These are phyloP conservation scores for Exophiala aquamarina DNA, from an alignment of 2,329 filamentous ascomycete species.

Conservation along the genomic window DNA sequence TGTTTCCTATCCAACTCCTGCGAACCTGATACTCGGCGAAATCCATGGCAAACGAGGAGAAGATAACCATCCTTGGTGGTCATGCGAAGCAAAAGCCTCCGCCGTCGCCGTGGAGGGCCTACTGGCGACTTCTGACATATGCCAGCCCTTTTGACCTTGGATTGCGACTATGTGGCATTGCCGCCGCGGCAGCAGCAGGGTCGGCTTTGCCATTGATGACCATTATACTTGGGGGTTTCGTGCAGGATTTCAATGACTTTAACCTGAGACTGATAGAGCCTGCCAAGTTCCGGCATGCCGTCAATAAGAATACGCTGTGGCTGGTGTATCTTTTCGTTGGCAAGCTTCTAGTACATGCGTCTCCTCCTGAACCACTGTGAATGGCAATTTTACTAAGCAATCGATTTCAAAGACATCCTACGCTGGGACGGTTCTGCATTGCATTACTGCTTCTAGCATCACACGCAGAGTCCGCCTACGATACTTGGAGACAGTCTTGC, in stretches of 20 bases:
- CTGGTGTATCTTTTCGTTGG: slow-evolving; percentile 70
- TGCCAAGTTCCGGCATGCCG: slow-evolving; percentile 38
- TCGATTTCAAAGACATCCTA: too few relatives aligned
- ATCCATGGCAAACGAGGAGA: too few relatives aligned
- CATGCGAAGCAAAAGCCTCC: too few relatives aligned
- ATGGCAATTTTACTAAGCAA: too few relatives aligned
- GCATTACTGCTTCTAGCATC: slow-evolving; percentile 53
- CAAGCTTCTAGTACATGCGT: too few relatives aligned
- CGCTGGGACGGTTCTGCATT: too few relatives aligned
- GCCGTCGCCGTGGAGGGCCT: too few relatives aligned
- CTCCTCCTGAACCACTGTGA: too few relatives aligned
- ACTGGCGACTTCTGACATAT: slow-evolving; percentile 3
- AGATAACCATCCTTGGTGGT: too few relatives aligned
- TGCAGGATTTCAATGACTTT: slow-evolving; percentile 48
- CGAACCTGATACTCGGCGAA: too few relatives aligned
- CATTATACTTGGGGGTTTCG: slow-evolving; percentile 53
- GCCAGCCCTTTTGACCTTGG: background rate
- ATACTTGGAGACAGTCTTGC: slow-evolving; percentile 18
- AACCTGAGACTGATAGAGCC: slow-evolving; percentile 33
- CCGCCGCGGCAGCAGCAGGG: slow-evolving; percentile 32
- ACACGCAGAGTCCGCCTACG: slow-evolving; percentile 42
- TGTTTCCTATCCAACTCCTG: too few relatives aligned
- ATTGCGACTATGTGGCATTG: slow-evolving; percentile 2
- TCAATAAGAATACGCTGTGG: slow-evolving; percentile 54
- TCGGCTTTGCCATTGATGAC: slow-evolving; percentile 51